Base-by-base conservation (phyloP, 208 protist species). In the Trypanosoma melophagium region DNA sequence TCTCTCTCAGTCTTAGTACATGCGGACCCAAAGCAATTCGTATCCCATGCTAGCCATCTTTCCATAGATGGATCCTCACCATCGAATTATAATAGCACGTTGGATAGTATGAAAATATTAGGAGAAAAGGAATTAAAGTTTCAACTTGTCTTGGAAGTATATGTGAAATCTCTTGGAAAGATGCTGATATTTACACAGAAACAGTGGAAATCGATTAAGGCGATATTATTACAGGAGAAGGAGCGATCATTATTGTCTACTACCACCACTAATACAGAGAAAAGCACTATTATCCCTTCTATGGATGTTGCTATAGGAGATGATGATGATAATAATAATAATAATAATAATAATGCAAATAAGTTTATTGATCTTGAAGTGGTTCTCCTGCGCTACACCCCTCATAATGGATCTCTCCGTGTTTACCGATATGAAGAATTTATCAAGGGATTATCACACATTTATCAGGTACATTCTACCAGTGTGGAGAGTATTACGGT, bases 121-220 rank as follows among this genome's bases (percentile, higher is more conserved):
- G 57, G 50, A 12, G 7, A 41, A 3, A 9, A 40, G 22, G 57
- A 24, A 49, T 12, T 41, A 25, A 35, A 61, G 24, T 61, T 49
- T 35, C 57, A 61, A 51, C 12, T 59, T 17, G 53, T 55, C 3
- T 31, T 69, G 24, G 52, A 60, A 45, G 64, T 24, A 19, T 17
- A 55, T 35, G 60, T 52, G 16, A 56, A 38, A 35, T 17, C 21
- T n/a, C 28, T 52, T 21, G 64, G 64, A 22, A 16, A 38, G 7
- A 22, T 60, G 7, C 17, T 69, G 38, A 14, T 61, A 31, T 44
- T 54, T 5, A 69, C 8, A 35, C 25, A 38, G 40, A 19, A 28
- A 31, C 64, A 69, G 19, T 69, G 53, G 55, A 21, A 55, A 19
- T 60, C 28, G 50, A 69, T 42, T 14, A 21, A 35, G 17, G 64